These are phyloP conservation scores for Tardiomyces depauwii DNA, from an alignment of 1,139 yeast species.

Conservation along the genomic window DNA sequence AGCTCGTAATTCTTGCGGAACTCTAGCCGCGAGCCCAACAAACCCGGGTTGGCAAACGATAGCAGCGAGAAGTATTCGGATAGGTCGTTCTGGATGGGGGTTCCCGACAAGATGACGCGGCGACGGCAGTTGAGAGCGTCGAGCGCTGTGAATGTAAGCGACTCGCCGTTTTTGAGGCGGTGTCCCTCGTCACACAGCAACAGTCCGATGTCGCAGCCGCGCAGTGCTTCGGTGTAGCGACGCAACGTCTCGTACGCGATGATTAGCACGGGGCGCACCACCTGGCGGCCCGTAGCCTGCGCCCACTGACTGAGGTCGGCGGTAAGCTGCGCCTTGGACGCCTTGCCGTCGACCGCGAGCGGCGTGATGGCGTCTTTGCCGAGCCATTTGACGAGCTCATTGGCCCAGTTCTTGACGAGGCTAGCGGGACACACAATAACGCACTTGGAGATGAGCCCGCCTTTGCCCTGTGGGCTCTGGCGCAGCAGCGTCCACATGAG, in stretches of 20 bases:
- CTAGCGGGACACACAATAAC: conserved; percentile 95
- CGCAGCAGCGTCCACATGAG: conserved; percentile 86
- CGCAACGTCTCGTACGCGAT: conserved; percentile 94
- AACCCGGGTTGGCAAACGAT: conserved; percentile 91
- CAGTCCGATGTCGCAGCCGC: conserved; percentile 75
- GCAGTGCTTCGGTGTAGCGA: conserved; percentile 68
- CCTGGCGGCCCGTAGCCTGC: conserved; percentile 72
- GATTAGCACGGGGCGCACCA: conserved; percentile 87
- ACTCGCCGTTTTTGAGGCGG: conserved; percentile 87
- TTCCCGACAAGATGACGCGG: conserved; percentile 88
- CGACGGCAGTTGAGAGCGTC: conserved; percentile 75
- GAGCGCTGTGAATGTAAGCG: conserved; percentile 81
- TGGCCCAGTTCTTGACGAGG: conserved; percentile 94
- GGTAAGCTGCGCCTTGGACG: conserved; percentile 43
- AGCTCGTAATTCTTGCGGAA: conserved; percentile 79
- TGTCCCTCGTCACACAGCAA: conserved; percentile 96
- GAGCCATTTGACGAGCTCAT: conserved; percentile 89
- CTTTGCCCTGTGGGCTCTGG: conserved; percentile 81
- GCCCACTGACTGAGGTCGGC: conserved; percentile 79
- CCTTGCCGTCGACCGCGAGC: conserved; percentile 84
- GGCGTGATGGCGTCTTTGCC: conserved; percentile 88
- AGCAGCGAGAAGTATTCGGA: conserved; percentile 89
- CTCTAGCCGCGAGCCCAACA: conserved; percentile 73
- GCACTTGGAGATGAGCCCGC: conserved; percentile 74
- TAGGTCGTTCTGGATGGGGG: conserved; percentile 94